These are phyloP conservation scores for Fusarium chuoi DNA, from an alignment of 2,329 filamentous ascomycete genomes.

Conservation along the genomic window DNA sequence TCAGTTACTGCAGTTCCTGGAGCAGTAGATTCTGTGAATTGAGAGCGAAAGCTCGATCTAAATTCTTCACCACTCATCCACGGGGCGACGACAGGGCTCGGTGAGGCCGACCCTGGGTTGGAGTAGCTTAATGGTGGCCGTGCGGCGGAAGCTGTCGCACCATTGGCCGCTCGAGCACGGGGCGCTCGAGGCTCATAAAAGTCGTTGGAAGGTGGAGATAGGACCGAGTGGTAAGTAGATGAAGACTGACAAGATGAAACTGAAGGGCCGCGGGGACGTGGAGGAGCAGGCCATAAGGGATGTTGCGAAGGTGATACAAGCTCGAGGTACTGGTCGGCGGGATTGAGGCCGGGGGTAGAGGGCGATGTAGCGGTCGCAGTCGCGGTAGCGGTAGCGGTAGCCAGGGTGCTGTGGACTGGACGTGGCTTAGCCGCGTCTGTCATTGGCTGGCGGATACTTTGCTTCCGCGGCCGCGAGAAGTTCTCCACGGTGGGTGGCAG, in stretches of 20 bases:
- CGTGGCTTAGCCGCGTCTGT: slow-evolving; percentile 49
- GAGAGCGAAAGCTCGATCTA: slow-evolving; percentile 67
- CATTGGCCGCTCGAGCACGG: slow-evolving; percentile 45
- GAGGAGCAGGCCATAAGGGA: slow-evolving; percentile 53
- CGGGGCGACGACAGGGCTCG: slow-evolving; percentile 52
- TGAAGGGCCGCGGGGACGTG: slow-evolving; percentile 57
- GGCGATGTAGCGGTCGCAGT: neutral
- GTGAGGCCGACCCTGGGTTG: slow-evolving; percentile 52
- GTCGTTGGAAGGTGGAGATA: slow-evolving; percentile 57
- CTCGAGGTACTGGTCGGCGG: slow-evolving; percentile 47
- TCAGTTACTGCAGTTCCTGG: slow-evolving; percentile 77
- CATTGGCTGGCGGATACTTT: slow-evolving; percentile 59
- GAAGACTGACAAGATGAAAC: slow-evolving; percentile 59
- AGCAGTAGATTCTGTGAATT: slow-evolving; percentile 63
- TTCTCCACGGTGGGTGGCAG: slow-evolving; percentile 61
- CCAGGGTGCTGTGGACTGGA: slow-evolving; percentile 31
- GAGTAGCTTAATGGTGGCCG: slow-evolving; percentile 44
- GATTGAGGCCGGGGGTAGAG: slow-evolving; percentile 40
- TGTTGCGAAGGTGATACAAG: slow-evolving; percentile 45
- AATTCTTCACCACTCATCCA: slow-evolving; percentile 64
- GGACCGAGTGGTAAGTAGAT: slow-evolving; percentile 52
- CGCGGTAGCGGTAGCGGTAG: slow-evolving; percentile 11
- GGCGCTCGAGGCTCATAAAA: slow-evolving; percentile 48
- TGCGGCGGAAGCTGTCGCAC: slow-evolving; percentile 39
- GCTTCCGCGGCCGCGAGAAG: slow-evolving; percentile 69